Percentiles rank a stretch among this genome's conserved stretches.
Evolutionary conservation across 1,139 yeast species (phyloP).

Genomic region (Geotrichum bryndzae): DNA sequence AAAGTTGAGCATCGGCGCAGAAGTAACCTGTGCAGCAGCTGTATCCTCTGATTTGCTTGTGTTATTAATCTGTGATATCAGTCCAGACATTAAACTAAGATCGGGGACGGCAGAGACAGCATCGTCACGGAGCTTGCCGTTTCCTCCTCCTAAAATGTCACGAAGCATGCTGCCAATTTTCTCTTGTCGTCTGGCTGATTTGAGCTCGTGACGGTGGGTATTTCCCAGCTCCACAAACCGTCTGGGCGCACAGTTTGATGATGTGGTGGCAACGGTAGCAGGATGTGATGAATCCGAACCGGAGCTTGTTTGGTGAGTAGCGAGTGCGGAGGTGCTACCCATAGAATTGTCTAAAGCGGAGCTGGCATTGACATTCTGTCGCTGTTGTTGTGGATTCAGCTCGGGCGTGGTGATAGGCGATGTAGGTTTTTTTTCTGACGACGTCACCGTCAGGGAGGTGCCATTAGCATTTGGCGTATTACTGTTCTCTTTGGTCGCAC

Average conservation of each 20-base stretch:
- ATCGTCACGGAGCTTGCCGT: conserved; percentile 62
- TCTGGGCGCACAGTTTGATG: background rate
- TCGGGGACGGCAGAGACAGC: conserved; percentile 85
- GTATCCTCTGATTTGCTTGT: conserved; percentile 14
- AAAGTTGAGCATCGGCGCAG: conserved; percentile 35
- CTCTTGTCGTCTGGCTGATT: conserved; percentile 79
- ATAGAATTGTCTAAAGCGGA: background rate
- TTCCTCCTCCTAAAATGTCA: conserved; percentile 64
- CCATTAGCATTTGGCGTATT: background rate
- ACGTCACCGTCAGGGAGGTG: background rate
- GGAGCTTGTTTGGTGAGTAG: background rate
- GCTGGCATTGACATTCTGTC: background rate
- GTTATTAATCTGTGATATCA: conserved; percentile 38
- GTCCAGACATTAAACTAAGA: conserved; percentile 66
- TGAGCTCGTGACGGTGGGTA: conserved; percentile 68
- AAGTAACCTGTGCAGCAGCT: conserved; percentile 13
- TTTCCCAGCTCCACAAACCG: background rate
- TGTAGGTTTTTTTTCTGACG: background rate
- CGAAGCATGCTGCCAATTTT: conserved; percentile 81
- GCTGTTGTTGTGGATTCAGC: background rate
- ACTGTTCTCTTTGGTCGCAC: background rate
- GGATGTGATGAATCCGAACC: background rate
- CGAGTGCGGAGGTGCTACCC: background rate
- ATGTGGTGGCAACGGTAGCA: background rate
- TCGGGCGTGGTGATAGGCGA: background rate